Evolutionary conservation across 2,329 filamentous ascomycete species (phyloP).

Genomic region (Scytalidium sp.): DNA sequence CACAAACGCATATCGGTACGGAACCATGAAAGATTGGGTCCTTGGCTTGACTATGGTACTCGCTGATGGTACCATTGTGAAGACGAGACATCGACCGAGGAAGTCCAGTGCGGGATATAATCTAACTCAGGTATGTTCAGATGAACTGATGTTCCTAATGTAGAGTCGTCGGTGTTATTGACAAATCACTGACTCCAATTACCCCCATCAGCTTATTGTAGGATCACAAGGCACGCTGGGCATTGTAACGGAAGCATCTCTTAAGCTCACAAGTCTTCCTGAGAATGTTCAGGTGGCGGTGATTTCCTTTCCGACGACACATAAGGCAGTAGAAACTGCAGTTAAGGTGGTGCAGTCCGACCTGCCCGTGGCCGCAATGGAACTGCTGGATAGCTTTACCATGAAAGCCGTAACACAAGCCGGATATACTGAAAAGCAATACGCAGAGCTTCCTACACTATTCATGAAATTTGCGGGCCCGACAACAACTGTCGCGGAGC

Average conservation of each 20-base stretch:
- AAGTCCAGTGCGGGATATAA: conserved; percentile 90
- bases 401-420: conserved; percentile 77
- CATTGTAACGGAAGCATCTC: conserved; percentile 80
- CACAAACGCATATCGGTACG: conserved; percentile 88
- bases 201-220: too few relatives aligned
- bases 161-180: too few relatives aligned
- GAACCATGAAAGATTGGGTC: conserved; percentile 92
- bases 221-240: conserved; percentile 86
- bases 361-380: conserved; percentile 36
- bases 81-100: conserved; percentile 78
- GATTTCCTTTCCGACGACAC: conserved; percentile 47
- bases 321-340: conserved; percentile 69
- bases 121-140: conserved; percentile 76
- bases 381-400: conserved; percentile 83
- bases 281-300: conserved; percentile 76
- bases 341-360: conserved; percentile 66
- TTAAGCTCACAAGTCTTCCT: conserved; percentile 78
- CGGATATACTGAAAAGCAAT: conserved; percentile 63
- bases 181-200: too few relatives aligned
- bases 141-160: too few relatives aligned
- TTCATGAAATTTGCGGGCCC: conserved; percentile 87
- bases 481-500: conserved; percentile 68
- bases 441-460: conserved; percentile 73
- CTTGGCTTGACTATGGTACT: conserved; percentile 79
- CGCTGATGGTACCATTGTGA: conserved; percentile 82